Evolutionary conservation across 148 eudicot species (phyloP), one percentile per base, ranked within the genome.

Genomic region (Fagopyrum tataricum): DNA sequence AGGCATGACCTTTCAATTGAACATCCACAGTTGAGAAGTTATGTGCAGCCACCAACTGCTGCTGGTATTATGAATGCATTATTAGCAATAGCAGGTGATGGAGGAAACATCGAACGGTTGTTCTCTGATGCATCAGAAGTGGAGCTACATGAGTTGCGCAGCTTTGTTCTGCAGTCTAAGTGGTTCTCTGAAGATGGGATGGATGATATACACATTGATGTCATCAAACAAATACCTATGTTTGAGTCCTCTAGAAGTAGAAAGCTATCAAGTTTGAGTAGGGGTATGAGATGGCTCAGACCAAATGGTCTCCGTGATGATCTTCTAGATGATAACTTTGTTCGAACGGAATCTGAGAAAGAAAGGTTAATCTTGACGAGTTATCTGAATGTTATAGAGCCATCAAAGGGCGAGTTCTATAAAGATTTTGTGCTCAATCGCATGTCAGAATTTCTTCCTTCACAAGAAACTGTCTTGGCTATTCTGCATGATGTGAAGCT

Each of bases 131-230:
- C 92, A 67, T 81, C 92, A 24, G 97, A 92, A 79, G 93, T 96
- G 56, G 97, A 89, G 77, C 77, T 92, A 77, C 96, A 87, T 79
- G 99, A 95, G 81, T 80, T 95, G 70, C 85, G 97, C 76, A 89
- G 89, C 80, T 95, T 90, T 87, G 85, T 95, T 88, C 86, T 95
- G 72, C 99, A 92, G 82, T 90, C 92, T 31, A 95, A 88, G 86
- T 95, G 99, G 99, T 95, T 90, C 76, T 77, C 80, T 78, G 97
- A 86, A 79, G 84, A 74, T 75, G 83, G 74, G 11, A 81, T 95
- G 86, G 81, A 78, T 81, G 77, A 76, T 18, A 79, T 66, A 47
- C 88, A 87, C 76, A 82, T 90, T 44, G 81, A 85, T 72, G 81
- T 86, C 69, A 83, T 95, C 48, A 92, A 86, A 84, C 78, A 81